Conservation (phyloP, 2,329 filamentous ascomycete genomes). For the Hymenoscyphus scutula region DNA sequence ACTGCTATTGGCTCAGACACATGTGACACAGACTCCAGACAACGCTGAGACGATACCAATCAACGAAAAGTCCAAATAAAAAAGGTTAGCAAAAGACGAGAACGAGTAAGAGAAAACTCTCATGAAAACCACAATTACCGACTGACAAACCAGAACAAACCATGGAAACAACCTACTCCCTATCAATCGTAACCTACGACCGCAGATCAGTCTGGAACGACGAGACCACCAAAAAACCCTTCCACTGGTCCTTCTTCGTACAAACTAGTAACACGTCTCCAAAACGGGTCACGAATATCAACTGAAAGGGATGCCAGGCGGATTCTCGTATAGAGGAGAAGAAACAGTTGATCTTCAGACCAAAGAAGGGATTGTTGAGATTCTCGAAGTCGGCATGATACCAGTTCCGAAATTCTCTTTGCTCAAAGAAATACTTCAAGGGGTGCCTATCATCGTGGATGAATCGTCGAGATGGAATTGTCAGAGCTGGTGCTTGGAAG, state of each 20-base stretch:
- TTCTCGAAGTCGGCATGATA: not conserved
- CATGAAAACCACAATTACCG: not conserved
- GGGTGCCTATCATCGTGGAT: not conserved
- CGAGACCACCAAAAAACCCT: not conserved
- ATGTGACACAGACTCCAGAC: no score
- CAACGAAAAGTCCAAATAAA: no score
- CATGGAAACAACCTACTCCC: not conserved
- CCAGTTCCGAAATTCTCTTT: not conserved
- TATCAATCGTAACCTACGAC: constrained; percentile 5
- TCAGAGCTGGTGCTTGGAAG: constrained; percentile 4
- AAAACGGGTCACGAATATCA: not conserved
- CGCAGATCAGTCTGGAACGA: not conserved
- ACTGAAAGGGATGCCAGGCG: constrained; percentile 2
- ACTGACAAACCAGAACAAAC: not conserved
- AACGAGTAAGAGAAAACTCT: no score
- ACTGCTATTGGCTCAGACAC: no score
- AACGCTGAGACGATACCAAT: no score
- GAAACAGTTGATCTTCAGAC: constrained; percentile 1
- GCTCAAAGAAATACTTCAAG: not conserved
- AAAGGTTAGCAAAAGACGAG: no score
- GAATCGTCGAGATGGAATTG: constrained; percentile 7
- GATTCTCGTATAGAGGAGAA: not conserved
- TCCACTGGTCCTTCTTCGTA: constrained; percentile 3
- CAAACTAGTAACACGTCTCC: not conserved
- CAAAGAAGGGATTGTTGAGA: not conserved